Conservation (phyloP, 164 flowering plant genomes). For the Akebia trifoliata region DNA sequence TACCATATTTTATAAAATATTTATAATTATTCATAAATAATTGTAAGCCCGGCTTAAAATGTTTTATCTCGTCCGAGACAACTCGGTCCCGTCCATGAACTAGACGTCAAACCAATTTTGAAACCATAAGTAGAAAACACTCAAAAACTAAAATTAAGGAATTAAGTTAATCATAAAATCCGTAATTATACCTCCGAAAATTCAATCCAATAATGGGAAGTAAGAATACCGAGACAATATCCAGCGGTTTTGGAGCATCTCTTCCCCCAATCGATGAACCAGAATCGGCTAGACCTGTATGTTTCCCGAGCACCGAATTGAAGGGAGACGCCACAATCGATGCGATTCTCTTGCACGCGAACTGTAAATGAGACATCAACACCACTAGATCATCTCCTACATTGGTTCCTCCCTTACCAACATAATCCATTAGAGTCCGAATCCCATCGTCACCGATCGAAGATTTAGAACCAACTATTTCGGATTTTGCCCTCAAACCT, state of each 20-base stretch:
- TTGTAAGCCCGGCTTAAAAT: too few relatives aligned
- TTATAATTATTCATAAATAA: too few relatives aligned
- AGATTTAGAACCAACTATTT: slow-evolving; percentile 9
- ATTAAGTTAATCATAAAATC: too few relatives aligned
- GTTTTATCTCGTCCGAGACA: too few relatives aligned
- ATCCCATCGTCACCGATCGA: slow-evolving; percentile 23
- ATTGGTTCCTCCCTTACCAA: slow-evolving; percentile 53
- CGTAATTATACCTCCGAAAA: slow-evolving; percentile 10
- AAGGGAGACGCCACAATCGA: slow-evolving; percentile 87
- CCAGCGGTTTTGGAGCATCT: slow-evolving; percentile 90
- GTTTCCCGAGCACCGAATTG: slow-evolving; percentile 47
- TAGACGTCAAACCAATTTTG: too few relatives aligned
- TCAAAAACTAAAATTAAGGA: not conserved
- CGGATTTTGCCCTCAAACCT: slow-evolving; percentile 10
- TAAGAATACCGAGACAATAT: slow-evolving; percentile 66
- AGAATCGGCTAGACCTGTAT: slow-evolving; percentile 13
- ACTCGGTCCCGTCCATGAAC: too few relatives aligned
- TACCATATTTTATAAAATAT: too few relatives aligned
- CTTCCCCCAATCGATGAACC: slow-evolving; percentile 33
- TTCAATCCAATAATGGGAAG: slow-evolving; percentile 15
- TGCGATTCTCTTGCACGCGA: slow-evolving; percentile 85
- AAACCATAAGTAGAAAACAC: too few relatives aligned
- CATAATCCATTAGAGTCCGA: slow-evolving; percentile 56
- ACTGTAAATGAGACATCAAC: slow-evolving; percentile 64
- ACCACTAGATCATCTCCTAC: slow-evolving; percentile 80